Percentiles rank a stretch among this genome's conserved stretches.
These are phyloP conservation scores for Astrocystis sublimbata DNA, from an alignment of 495 filamentous ascomycete species.

Conservation along the genomic window DNA sequence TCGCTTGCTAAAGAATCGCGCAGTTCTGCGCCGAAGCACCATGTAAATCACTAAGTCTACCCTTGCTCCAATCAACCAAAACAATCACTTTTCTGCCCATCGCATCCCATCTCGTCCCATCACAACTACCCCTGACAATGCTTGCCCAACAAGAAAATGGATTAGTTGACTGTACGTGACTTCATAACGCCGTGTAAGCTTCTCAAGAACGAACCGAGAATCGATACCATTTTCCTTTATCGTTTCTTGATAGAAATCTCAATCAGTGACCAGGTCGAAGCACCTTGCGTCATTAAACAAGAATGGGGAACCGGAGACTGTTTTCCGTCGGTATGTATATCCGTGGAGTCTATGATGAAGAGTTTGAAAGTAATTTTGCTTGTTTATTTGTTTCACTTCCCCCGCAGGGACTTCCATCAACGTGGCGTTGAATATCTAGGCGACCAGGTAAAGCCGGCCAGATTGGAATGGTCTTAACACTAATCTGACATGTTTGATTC, in stretches of 20 bases:
- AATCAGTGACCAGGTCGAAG: not conserved
- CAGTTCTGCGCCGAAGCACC: too few species aligned
- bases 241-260: not conserved
- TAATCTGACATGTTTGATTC: not conserved
- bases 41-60: too few species aligned
- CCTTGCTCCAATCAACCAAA: too few species aligned
- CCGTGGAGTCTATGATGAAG: not conserved
- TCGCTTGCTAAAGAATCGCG: too few species aligned
- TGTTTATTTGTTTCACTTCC: not conserved
- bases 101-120: too few species aligned
- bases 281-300: not conserved
- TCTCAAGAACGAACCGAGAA: too few species aligned
- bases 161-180: too few species aligned
- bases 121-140: too few species aligned
- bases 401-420: not conserved
- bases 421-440: not conserved
- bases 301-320: not conserved
- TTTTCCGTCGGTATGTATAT: slow-evolving; percentile 4
- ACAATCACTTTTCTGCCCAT: too few species aligned
- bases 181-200: too few species aligned
- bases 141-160: too few species aligned
- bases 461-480: not conserved
- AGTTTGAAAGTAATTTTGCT: not conserved
- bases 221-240: not conserved
- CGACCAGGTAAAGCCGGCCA: not conserved